Percentiles rank a stretch among this genome's conserved stretches.
Conservation (phyloP, 208 protist species). For the Trypanosoma brucei region DNA sequence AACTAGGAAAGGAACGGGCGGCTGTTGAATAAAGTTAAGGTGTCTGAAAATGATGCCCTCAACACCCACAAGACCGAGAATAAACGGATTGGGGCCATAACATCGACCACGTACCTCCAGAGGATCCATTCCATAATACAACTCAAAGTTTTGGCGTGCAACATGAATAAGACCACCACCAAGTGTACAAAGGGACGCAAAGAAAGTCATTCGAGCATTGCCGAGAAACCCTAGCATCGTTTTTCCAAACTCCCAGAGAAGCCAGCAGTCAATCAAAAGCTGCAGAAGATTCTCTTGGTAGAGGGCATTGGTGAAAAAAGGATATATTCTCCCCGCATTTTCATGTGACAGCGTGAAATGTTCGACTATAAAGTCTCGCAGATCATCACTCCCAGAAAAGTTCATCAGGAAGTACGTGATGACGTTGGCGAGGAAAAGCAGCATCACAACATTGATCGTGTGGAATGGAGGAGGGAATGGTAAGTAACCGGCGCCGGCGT, state of each 20-base stretch:
- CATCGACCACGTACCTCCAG: constrained; percentile 80
- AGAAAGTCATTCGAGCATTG: constrained; percentile 75
- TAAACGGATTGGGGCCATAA: constrained; percentile 85
- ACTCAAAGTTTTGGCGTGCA: constrained; percentile 74
- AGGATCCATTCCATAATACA: constrained; percentile 82
- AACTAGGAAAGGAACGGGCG: constrained; percentile 85
- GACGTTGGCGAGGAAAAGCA: constrained; percentile 73
- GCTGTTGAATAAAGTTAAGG: constrained; percentile 88
- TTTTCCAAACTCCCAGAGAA: constrained; percentile 80
- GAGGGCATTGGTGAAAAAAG: constrained; percentile 80
- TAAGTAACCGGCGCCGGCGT: constrained; percentile 63
- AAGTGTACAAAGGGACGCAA: constrained; percentile 60
- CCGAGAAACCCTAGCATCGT: constrained; percentile 85
- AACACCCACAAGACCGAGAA: constrained; percentile 79
- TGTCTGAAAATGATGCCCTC: constrained; percentile 88
- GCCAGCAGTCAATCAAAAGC: constrained; percentile 82
- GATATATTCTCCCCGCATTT: constrained; percentile 74
- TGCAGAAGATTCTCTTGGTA: constrained; percentile 89
- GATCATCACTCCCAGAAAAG: constrained; percentile 65
- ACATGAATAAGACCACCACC: constrained; percentile 77
- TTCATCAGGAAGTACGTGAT: constrained; percentile 79
- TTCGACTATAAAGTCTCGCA: constrained; percentile 79
- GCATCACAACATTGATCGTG: constrained; percentile 85
- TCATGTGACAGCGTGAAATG: constrained; percentile 86
- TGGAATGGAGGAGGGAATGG: constrained; percentile 85